Conservation (phyloP, 306 rosid genomes). For the Sicyos baderoa region DNA sequence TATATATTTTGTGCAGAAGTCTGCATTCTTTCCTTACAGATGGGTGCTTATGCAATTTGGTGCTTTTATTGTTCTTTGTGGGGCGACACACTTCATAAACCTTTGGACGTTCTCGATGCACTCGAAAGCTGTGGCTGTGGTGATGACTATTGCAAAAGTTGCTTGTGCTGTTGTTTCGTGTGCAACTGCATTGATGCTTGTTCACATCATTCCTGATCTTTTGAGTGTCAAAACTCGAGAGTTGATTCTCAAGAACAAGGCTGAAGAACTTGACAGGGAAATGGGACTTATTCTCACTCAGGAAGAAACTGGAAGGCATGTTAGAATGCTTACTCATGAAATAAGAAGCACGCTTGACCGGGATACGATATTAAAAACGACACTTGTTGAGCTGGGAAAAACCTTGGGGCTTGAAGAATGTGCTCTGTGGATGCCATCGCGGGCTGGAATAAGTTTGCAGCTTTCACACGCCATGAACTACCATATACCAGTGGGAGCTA, state of each 20-base stretch:
- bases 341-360: constrained; percentile 86
- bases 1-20: constrained; percentile 77
- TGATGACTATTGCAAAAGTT: constrained; percentile 67
- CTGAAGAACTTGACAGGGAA: constrained; percentile 89
- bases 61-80: constrained; percentile 90
- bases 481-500: constrained; percentile 60
- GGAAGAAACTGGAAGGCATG: constrained; percentile 89
- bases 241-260: constrained; percentile 56
- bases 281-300: constrained; percentile 89
- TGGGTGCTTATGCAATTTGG: constrained; percentile 99
- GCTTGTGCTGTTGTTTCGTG: constrained; percentile 85
- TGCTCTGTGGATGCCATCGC: constrained; percentile 91
- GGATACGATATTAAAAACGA: constrained; percentile 77
- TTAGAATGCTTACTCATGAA: constrained; percentile 95
- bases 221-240: constrained; percentile 85
- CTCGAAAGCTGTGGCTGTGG: constrained; percentile 66
- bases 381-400: constrained; percentile 87
- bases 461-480: constrained; percentile 67
- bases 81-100: constrained; percentile 84
- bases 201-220: constrained; percentile 83
- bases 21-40: constrained; percentile 82
- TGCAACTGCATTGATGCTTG: constrained; percentile 88
- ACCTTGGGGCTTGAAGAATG: constrained; percentile 82
- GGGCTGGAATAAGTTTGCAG: constrained; percentile 55
- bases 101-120: constrained; percentile 82